Percentiles rank a stretch among this genome's conserved stretches.
Conservation (phyloP, 1,284 basidiomycete species). For the Ustilago lituana region DNA sequence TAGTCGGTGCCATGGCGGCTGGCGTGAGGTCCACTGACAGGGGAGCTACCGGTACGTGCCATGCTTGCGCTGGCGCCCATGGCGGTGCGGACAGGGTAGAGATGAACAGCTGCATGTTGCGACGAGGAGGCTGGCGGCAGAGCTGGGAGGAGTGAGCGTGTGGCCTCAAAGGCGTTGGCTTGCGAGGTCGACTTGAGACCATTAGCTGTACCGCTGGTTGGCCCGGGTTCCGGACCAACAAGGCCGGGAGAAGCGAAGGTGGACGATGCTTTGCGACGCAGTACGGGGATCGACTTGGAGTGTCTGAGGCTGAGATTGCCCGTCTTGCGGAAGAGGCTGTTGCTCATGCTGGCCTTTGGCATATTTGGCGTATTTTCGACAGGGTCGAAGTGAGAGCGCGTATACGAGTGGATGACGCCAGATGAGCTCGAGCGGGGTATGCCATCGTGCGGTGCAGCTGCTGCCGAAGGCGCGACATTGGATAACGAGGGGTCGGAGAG, state of each 20-base stretch:
- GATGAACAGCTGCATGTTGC: not conserved
- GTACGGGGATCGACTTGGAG: constrained; percentile 50
- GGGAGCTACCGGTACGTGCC: constrained; percentile 39
- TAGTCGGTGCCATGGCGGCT: constrained; percentile 21
- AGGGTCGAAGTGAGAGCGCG: constrained; percentile 9
- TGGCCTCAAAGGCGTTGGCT: not conserved
- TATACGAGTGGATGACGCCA: constrained; percentile 27
- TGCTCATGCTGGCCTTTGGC: constrained; percentile 6
- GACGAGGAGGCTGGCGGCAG: constrained; percentile 16
- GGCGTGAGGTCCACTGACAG: constrained; percentile 35
- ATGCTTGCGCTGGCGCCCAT: constrained; percentile 9
- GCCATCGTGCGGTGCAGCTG: constrained; percentile 7
- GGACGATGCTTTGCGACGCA: constrained; percentile 42
- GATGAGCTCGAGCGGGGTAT: constrained; percentile 49
- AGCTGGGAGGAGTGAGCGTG: not conserved
- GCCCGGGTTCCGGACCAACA: not conserved
- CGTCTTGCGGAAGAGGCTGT: constrained; percentile 39
- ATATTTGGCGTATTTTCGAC: not conserved
- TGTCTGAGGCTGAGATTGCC: constrained; percentile 45
- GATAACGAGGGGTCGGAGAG: not conserved
- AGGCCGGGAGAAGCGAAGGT: constrained; percentile 6
- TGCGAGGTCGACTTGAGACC: not conserved
- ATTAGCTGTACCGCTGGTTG: not conserved
- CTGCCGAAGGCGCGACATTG: constrained; percentile 1
- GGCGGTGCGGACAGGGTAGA: constrained; percentile 3